A percentile compares a stretch with the other conserved stretches of the same genome.
These are phyloP conservation scores for Camelina laxa DNA, from an alignment of 345 rosid species.

Conservation along the genomic window DNA sequence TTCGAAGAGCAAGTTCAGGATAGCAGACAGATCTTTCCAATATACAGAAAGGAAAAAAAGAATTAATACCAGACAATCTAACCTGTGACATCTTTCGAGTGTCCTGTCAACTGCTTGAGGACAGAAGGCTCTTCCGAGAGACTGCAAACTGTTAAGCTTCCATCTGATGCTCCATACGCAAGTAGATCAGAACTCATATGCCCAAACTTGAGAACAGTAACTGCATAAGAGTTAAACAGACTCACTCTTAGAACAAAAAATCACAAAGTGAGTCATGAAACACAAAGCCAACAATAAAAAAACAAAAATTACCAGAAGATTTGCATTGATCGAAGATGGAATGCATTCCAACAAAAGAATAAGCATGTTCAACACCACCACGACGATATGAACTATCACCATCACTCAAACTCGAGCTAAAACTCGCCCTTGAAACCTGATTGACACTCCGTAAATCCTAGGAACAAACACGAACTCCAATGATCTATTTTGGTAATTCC, in stretches of 20 bases:
- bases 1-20: not conserved
- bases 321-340: slow-evolving; percentile 96
- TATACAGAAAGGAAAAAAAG: slow-evolving; percentile 48
- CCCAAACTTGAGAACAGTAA: slow-evolving; percentile 95
- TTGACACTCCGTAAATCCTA: slow-evolving; percentile 75
- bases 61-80: slow-evolving; percentile 74
- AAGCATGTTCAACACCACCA: slow-evolving; percentile 75
- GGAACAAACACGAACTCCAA: slow-evolving; percentile 27
- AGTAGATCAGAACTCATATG: slow-evolving; percentile 92
- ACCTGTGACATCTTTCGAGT: slow-evolving; percentile 99
- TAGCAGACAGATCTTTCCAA: slow-evolving; percentile 38
- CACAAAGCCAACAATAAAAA: not conserved
- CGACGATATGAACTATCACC: slow-evolving; percentile 58
- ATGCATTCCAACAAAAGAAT: slow-evolving; percentile 98
- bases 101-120: slow-evolving; percentile 66
- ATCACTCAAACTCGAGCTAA: slow-evolving; percentile 82
- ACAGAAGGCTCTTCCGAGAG: slow-evolving; percentile 81
- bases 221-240: slow-evolving; percentile 53
- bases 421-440: slow-evolving; percentile 74
- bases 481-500: not conserved
- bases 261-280: slow-evolving; percentile 12
- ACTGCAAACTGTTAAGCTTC: slow-evolving; percentile 78
- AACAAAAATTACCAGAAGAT: slow-evolving; percentile 68
- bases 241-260: slow-evolving; percentile 1
- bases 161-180: slow-evolving; percentile 97